These are phyloP conservation scores for Penicillium daleae DNA, from an alignment of 495 filamentous ascomycete species.

Conservation along the genomic window DNA sequence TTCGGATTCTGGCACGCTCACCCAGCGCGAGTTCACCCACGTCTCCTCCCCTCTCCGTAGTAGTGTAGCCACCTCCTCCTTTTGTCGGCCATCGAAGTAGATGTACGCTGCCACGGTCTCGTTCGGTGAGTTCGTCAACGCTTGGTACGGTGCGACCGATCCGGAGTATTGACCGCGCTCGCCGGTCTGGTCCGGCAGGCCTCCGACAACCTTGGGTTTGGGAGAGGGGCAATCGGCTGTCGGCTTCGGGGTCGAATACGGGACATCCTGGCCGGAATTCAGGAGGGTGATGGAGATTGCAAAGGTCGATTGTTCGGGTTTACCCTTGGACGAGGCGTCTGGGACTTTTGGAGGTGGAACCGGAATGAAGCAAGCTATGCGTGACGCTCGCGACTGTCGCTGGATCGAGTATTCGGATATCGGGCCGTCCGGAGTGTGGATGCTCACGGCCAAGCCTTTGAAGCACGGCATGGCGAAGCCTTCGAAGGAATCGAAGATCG, in stretches of 20 bases:
- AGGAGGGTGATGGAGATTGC: conserved; percentile 95
- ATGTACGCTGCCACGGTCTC: conserved; percentile 99
- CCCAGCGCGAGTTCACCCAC: conserved; percentile 98
- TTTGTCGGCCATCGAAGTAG: conserved; percentile 93
- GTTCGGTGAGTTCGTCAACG: conserved; percentile 84
- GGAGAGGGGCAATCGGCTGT: conserved; percentile 73
- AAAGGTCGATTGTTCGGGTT: conserved; percentile 90
- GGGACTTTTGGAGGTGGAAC: conserved; percentile 85
- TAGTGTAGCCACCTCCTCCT: conserved; percentile 96
- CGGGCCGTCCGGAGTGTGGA: conserved; percentile 87
- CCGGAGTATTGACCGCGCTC: conserved; percentile 58
- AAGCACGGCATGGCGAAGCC: conserved; percentile 83
- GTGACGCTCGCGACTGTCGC: conserved; percentile 84
- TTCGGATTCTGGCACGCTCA: conserved; percentile 87
- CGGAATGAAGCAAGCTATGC: conserved; percentile 96
- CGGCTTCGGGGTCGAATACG: conserved; percentile 82
- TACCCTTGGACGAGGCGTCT: conserved; percentile 59
- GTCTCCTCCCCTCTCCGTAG: conserved; percentile 94
- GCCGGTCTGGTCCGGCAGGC: conserved; percentile 59
- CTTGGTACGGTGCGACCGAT: conserved; percentile 80
- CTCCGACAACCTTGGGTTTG: conserved; percentile 76
- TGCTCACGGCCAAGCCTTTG: conserved; percentile 95
- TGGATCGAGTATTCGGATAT: conserved; percentile 92
- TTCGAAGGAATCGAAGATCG: background rate
- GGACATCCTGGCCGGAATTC: conserved; percentile 83